phyloP scores from a whole-genome alignment of 2,329 filamentous ascomycete genomes.

The Aureobasidium zeae region DNA sequence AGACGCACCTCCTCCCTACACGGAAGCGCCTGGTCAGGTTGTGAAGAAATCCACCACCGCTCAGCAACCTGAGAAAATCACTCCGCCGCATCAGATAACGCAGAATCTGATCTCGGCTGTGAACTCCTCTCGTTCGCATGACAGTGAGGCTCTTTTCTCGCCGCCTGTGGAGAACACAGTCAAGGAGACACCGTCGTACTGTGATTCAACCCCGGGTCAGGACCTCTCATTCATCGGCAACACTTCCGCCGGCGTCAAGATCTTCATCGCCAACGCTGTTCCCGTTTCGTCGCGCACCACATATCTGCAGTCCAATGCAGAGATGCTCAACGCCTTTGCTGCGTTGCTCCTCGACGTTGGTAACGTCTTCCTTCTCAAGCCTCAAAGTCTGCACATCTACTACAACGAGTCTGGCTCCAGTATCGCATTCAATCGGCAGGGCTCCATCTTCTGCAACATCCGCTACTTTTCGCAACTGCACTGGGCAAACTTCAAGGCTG shows the following conservation, averaged over 20 bases:
- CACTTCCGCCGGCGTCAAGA: constrained; percentile 60
- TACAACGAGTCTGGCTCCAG: constrained; percentile 69
- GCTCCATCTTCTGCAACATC: constrained; percentile 89
- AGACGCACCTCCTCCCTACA: constrained; percentile 29
- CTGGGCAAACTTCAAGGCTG: constrained; percentile 34
- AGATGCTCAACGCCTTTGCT: constrained; percentile 60
- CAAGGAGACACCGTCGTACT: constrained; percentile 73
- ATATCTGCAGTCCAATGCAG: constrained; percentile 55
- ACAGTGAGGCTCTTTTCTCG: constrained; percentile 63
- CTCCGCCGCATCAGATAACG: constrained; percentile 43
- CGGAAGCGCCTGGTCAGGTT: constrained; percentile 16
- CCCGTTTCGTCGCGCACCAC: constrained; percentile 36
- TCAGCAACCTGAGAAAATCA: constrained; percentile 27
- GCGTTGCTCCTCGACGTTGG: constrained; percentile 59
- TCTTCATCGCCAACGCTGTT: constrained; percentile 57
- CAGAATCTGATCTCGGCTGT: constrained; percentile 71
- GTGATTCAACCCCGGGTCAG: constrained; percentile 65
- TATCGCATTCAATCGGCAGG: constrained; percentile 84
- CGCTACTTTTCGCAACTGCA: constrained; percentile 79
- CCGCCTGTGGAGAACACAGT: constrained; percentile 62
- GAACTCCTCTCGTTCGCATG: constrained; percentile 65
- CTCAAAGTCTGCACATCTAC: constrained; percentile 70
- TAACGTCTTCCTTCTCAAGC: constrained; percentile 61
- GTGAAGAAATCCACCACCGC: constrained; percentile 24
- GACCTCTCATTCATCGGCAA: constrained; percentile 64